Evolutionary conservation across 352 stramenopile species (phyloP).

Genomic region (Pythium biforme): DNA sequence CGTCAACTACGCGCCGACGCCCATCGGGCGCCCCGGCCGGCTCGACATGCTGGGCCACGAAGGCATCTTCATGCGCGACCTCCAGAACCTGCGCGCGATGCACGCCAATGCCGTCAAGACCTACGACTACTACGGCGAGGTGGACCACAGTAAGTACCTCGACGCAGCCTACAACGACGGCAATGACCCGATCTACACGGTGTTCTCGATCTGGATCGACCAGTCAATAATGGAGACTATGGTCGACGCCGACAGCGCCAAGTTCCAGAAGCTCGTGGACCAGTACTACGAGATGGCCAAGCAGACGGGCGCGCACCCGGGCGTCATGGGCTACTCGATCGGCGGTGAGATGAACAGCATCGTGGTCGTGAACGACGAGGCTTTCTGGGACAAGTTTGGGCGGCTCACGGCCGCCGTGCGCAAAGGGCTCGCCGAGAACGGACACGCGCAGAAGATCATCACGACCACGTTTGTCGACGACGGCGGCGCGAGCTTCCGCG

Average conservation of each 20-base stretch:
- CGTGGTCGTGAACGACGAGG: constrained; percentile 43
- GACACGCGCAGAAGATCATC: constrained; percentile 64
- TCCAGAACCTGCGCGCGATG: constrained; percentile 70
- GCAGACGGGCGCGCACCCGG: constrained; percentile 45
- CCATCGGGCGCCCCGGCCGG: constrained; percentile 48
- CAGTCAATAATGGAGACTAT: constrained; percentile 46
- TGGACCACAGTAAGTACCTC: constrained; percentile 52
- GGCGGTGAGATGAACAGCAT: constrained; percentile 77
- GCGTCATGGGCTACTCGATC: constrained; percentile 71
- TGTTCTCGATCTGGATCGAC: constrained; percentile 79
- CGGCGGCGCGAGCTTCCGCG: constrained; percentile 42
- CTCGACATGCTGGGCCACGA: constrained; percentile 57
- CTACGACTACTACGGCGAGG: constrained; percentile 58
- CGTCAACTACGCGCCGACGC: constrained; percentile 72
- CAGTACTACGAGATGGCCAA: constrained; percentile 69
- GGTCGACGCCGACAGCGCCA: constrained; percentile 24
- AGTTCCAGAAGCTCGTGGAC: constrained; percentile 48
- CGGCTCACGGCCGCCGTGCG: constrained; percentile 50
- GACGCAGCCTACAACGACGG: constrained; percentile 64
- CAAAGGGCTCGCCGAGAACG: constrained; percentile 41
- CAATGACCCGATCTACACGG: constrained; percentile 53
- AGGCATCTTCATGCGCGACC: constrained; percentile 56
- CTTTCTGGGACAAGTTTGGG: constrained; percentile 68
- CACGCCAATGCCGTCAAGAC: constrained; percentile 73
- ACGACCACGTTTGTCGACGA: constrained; percentile 79